phyloP scores from a whole-genome alignment of 768 basidiomycete species.

The Rhizopogon salebrosus region DNA sequence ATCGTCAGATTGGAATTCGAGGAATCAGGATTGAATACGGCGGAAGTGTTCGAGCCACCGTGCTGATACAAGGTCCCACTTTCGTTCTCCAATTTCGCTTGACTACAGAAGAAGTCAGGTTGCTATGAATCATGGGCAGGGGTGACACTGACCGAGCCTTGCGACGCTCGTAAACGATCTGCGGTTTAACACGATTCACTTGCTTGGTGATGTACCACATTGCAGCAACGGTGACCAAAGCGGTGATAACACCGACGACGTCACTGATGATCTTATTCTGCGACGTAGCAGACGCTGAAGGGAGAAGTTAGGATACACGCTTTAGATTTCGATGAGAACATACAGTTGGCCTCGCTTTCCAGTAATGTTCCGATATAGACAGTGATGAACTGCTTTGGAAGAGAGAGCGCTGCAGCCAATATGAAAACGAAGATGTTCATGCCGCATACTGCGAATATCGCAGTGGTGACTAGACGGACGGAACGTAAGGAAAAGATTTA shows the following conservation, averaged over 20 bases:
- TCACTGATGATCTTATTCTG: conserved; percentile 65
- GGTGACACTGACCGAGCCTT: conserved; percentile 53
- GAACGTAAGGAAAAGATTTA: conserved; percentile 2
- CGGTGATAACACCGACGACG: conserved; percentile 59
- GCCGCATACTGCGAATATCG: conserved; percentile 84
- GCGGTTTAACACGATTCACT: conserved; percentile 66
- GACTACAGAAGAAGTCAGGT: conserved; percentile 31
- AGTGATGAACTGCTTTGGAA: conserved; percentile 89
- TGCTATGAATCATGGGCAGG: not conserved
- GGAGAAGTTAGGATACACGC: not conserved
- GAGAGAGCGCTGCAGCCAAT: conserved; percentile 72
- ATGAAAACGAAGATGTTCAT: conserved; percentile 77
- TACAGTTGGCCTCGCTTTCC: conserved; percentile 38
- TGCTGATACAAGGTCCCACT: conserved; percentile 22
- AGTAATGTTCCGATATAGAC: conserved; percentile 86
- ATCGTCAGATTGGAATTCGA: conserved; percentile 39
- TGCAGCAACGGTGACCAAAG: conserved; percentile 66
- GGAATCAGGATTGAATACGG: conserved; percentile 30
- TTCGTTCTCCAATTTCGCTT: conserved; percentile 43
- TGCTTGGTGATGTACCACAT: conserved; percentile 79
- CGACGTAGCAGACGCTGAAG: conserved; percentile 26
- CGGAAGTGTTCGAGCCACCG: conserved; percentile 21
- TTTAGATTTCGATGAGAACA: not conserved
- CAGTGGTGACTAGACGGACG: conserved; percentile 64
- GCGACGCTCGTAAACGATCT: conserved; percentile 62